Evolutionary conservation across 768 basidiomycete species (phyloP).

Genomic region (Kwoniella heveanensis): DNA sequence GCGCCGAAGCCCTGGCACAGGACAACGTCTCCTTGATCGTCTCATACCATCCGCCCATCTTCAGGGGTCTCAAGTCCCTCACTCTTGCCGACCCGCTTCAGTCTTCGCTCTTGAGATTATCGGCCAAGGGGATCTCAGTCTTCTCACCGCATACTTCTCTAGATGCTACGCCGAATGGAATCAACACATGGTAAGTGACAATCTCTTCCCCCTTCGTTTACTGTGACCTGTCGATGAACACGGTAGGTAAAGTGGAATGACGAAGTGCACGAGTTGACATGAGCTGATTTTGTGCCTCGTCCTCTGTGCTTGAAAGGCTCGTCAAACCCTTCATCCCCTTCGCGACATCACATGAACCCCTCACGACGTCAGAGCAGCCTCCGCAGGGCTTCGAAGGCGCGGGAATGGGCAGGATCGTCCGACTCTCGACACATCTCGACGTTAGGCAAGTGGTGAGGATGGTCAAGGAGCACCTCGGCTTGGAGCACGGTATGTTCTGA

Average conservation of each 20-base stretch:
- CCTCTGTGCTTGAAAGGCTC: conserved; percentile 33
- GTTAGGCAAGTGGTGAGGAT: conserved; percentile 67
- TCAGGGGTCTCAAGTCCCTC: conserved; percentile 72
- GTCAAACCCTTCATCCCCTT: conserved; percentile 38
- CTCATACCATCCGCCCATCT: conserved; percentile 57
- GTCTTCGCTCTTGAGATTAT: conserved; percentile 74
- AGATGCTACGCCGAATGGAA: conserved; percentile 78
- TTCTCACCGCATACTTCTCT: conserved; percentile 87
- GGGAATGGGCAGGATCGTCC: conserved; percentile 72
- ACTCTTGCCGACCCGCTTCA: conserved; percentile 79
- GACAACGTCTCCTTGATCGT: conserved; percentile 47
- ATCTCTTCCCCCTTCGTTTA: not conserved
- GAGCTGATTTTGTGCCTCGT: not conserved
- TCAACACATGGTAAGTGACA: conserved; percentile 75
- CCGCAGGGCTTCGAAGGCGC: conserved; percentile 50
- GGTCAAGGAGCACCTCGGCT: conserved; percentile 69
- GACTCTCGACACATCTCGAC: conserved; percentile 63
- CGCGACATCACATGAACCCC: conserved; percentile 18
- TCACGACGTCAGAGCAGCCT: conserved; percentile 28
- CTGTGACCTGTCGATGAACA: too few species aligned
- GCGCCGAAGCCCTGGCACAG: conserved; percentile 51
- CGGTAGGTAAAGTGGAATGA: too few species aligned
- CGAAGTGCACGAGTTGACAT: not conserved
- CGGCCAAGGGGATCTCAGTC: conserved; percentile 78
- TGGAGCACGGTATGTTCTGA: conserved; percentile 64